Percentiles rank a stretch among this genome's conserved stretches.
Evolutionary conservation across 768 basidiomycete species (phyloP).

Genomic region (Nevesoporus exiguus): DNA sequence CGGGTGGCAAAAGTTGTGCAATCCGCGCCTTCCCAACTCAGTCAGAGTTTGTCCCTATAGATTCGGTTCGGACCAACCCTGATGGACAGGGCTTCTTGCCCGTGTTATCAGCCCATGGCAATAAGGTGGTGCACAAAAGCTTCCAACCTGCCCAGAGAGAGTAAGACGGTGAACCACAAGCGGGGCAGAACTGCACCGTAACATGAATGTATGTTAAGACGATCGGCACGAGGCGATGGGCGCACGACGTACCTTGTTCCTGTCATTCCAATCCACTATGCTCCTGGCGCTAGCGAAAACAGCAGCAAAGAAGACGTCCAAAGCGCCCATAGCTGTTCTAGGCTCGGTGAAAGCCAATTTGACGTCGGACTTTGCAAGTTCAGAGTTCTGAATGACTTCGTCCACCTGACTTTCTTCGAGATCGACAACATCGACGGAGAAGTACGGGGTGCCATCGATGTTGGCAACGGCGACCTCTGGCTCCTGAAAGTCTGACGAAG

Average conservation of each 20-base stretch:
- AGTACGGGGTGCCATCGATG: constrained; percentile 80
- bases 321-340: constrained; percentile 47
- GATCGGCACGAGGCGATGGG: not conserved
- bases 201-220: not conserved
- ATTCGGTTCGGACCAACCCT: constrained; percentile 44
- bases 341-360: constrained; percentile 63
- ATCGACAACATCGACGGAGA: constrained; percentile 71
- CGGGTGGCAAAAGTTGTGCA: constrained; percentile 85
- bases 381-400: constrained; percentile 37
- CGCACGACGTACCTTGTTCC: constrained; percentile 63
- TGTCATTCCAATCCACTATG: constrained; percentile 89
- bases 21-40: constrained; percentile 54
- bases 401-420: constrained; percentile 44
- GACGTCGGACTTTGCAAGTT: constrained; percentile 37
- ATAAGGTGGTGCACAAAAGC: constrained; percentile 66
- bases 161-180: constrained; percentile 77
- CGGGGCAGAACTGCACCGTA: constrained; percentile 74
- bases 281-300: constrained; percentile 77
- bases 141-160: constrained; percentile 98
- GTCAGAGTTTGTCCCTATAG: constrained; percentile 8
- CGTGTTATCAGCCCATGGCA: constrained; percentile 70
- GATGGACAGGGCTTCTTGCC: constrained; percentile 68
- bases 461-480: constrained; percentile 52
- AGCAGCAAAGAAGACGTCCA: constrained; percentile 66
- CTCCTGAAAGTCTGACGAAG: constrained; percentile 62